Conservation (phyloP, 495 filamentous ascomycete genomes). For the Penicillium subrubescens region DNA sequence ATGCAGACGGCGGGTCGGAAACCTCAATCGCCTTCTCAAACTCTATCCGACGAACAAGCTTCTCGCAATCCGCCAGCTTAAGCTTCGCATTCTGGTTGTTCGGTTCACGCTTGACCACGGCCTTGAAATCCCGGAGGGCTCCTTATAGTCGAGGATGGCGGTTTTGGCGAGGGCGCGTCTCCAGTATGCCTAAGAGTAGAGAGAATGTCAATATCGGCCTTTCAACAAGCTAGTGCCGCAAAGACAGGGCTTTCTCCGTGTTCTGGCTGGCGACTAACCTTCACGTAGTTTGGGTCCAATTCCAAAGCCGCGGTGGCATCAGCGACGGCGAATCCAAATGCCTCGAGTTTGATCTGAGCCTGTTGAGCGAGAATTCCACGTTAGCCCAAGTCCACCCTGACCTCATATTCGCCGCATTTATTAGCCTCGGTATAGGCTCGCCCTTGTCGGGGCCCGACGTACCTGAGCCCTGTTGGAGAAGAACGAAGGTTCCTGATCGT, state of each 20-base stretch:
- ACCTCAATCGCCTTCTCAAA: conserved; percentile 96
- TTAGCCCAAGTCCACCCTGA: conserved; percentile 15
- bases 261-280: conserved; percentile 54
- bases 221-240: too few species aligned
- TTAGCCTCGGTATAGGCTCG: conserved; percentile 1
- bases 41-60: conserved; percentile 83
- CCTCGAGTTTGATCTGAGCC: conserved; percentile 93
- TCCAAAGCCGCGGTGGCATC: conserved; percentile 96
- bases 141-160: conserved; percentile 82
- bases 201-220: conserved; percentile 6
- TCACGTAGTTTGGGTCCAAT: conserved; percentile 82
- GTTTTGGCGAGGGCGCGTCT: conserved; percentile 87
- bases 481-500: conserved; percentile 83
- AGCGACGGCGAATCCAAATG: conserved; percentile 87
- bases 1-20: conserved; percentile 84
- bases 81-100: conserved; percentile 86
- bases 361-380: conserved; percentile 33
- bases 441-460: conserved; percentile 29
- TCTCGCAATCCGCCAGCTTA: conserved; percentile 89
- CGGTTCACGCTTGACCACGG: conserved; percentile 83
- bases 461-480: conserved; percentile 96
- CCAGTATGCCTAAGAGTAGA: conserved; percentile 78
- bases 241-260: not conserved
- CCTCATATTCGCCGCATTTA: conserved; percentile 5
- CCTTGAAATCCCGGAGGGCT: conserved; percentile 89